These are phyloP conservation scores for Heliosperma pusillum DNA, from an alignment of 148 eudicot genomes.

Conservation along the genomic window DNA sequence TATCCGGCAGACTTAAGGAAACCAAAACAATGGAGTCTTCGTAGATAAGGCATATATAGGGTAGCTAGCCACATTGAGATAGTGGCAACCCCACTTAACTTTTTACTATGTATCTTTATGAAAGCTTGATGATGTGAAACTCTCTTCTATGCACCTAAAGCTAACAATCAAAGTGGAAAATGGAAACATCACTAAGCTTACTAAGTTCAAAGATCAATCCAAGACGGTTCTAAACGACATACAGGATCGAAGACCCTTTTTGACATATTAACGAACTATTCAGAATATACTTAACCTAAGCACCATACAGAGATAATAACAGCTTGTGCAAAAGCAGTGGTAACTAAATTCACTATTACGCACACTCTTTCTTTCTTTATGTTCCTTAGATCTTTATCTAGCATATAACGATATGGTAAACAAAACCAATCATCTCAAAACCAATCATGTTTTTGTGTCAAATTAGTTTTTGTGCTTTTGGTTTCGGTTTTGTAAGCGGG, in stretches of 20 bases:
- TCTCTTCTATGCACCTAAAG: neutral
- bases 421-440: neutral
- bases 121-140: neutral
- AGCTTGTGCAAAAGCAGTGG: neutral
- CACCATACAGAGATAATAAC: neutral
- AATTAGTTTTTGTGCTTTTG: no score
- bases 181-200: neutral
- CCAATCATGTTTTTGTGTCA: no score
- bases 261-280: neutral
- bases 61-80: neutral
- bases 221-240: neutral
- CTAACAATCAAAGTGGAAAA: neutral
- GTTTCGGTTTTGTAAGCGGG: no score
- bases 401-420: no score
- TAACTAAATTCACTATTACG: neutral
- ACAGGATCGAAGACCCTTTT: neutral
- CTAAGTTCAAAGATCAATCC: neutral
- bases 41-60: neutral
- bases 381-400: neutral
- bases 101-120: neutral
- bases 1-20: neutral
- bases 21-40: neutral
- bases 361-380: neutral
- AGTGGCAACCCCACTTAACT: conserved; percentile 1
- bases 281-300: neutral